Conservation (phyloP, 1,284 basidiomycete genomes). For the Ceratobasidium sp. region DNA sequence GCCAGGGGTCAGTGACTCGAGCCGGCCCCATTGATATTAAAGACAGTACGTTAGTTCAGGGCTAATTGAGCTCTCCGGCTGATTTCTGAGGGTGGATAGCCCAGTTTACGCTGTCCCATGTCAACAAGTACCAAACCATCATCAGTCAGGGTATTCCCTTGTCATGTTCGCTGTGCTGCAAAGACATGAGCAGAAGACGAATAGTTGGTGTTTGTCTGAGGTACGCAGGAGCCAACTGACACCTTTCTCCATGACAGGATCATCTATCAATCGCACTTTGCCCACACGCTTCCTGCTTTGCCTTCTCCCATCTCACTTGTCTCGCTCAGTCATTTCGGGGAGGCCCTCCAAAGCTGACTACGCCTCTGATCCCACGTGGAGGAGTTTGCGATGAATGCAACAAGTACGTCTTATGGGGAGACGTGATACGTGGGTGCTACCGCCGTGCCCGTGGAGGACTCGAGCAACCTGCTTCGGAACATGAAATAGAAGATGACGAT, state of each 20-base stretch:
- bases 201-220: constrained; percentile 57
- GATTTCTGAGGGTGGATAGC: constrained; percentile 53
- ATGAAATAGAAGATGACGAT: constrained; percentile 46
- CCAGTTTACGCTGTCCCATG: constrained; percentile 65
- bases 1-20: constrained; percentile 61
- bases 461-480: constrained; percentile 49
- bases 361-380: constrained; percentile 67
- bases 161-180: constrained; percentile 66
- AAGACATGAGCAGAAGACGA: constrained; percentile 58
- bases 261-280: constrained; percentile 65
- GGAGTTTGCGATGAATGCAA: constrained; percentile 70
- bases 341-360: constrained; percentile 50
- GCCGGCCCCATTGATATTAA: constrained; percentile 70
- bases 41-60: constrained; percentile 61
- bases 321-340: constrained; percentile 61
- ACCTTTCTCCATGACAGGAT: constrained; percentile 59
- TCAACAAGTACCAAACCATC: constrained; percentile 64
- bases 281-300: constrained; percentile 62
- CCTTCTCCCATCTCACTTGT: constrained; percentile 75
- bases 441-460: constrained; percentile 61
- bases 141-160: constrained; percentile 55
- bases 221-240: background rate
- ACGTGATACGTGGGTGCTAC: constrained; percentile 75
- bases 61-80: constrained; percentile 12
- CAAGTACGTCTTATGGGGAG: constrained; percentile 73